Base-by-base conservation (phyloP, 495 filamentous ascomycete genomes). In the Neurospora intermedia region DNA sequence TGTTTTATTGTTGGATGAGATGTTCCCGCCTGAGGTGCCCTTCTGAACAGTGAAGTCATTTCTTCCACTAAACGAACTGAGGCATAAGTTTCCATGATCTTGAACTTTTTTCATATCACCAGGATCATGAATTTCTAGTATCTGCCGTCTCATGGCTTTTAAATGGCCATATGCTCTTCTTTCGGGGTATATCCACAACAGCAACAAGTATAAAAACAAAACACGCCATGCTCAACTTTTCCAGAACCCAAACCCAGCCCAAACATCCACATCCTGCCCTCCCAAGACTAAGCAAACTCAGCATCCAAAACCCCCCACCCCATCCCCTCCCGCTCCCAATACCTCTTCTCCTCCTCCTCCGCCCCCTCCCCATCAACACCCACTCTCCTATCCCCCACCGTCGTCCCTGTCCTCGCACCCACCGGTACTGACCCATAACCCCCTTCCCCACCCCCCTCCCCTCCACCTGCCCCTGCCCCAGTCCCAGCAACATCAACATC, bases 291-390 rank as follows among this genome's bases (percentile, higher is more conserved):
- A 20, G 70, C 69, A 54, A 77, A 76, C 15, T 77, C 73, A 38
- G 70, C 73, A 69, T 77, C 76, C 42, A 75, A 54, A 48, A 39
- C 71, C 39, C 39, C 69, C 76, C 77, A 79, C 16, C 43, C 75
- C 2, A 69, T 71, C 0, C 43, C 69, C n/a, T 77, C 76, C 1
- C 73, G 59, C 23, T 39, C 43, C 71, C 74, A 70, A n/a, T 59
- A 73, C 8, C 4, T 38, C 27, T 6, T 35, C 15, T 6, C 76
- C n/a, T 73, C 76, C 7, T 74, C 42, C n/a, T 41, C 42, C 35
- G 11, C 62, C 45, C 75, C 79, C 38, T 74, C 62, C 6, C 4
- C 48, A 15, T 59, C 20, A 27, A 59, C 20, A 27, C 48, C 48
- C 20, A 59, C 48, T 11, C 27, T 70, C 66, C 54, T 46, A 11